Evolutionary conservation across 768 basidiomycete species (phyloP).

Genomic region (Coprinopsis marcescibilis): DNA sequence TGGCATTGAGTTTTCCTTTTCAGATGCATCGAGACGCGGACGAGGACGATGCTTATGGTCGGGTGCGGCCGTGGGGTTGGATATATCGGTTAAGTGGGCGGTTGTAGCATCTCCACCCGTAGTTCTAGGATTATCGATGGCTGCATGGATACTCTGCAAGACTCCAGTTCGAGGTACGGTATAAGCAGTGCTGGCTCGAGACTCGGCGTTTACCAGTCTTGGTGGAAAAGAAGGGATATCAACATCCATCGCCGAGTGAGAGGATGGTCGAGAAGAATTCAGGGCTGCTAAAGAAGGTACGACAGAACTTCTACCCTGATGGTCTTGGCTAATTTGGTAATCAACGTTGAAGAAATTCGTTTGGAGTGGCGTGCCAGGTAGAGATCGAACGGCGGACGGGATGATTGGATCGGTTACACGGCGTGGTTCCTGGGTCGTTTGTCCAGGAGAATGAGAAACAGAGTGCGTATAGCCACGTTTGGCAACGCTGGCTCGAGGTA

Average conservation of each 20-base stretch:
- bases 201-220: too few species aligned
- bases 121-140: neutral
- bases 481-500: neutral
- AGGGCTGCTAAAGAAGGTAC: neutral
- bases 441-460: neutral
- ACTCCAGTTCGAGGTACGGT: too few species aligned
- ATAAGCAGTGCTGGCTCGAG: too few species aligned
- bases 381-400: neutral
- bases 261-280: neutral
- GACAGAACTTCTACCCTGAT: neutral
- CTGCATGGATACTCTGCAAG: neutral
- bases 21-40: neutral
- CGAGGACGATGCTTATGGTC: neutral
- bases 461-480: constrained; percentile 1
- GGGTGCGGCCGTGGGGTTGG: neutral
- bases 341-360: neutral
- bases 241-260: neutral
- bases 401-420: neutral
- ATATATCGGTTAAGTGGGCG: neutral
- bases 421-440: neutral
- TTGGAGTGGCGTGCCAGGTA: neutral
- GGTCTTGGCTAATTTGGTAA: neutral
- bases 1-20: neutral
- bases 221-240: neutral
- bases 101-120: neutral